These are phyloP conservation scores for Nannochloris sp. DNA, from an alignment of 139 green algal genomes.

Conservation along the genomic window DNA sequence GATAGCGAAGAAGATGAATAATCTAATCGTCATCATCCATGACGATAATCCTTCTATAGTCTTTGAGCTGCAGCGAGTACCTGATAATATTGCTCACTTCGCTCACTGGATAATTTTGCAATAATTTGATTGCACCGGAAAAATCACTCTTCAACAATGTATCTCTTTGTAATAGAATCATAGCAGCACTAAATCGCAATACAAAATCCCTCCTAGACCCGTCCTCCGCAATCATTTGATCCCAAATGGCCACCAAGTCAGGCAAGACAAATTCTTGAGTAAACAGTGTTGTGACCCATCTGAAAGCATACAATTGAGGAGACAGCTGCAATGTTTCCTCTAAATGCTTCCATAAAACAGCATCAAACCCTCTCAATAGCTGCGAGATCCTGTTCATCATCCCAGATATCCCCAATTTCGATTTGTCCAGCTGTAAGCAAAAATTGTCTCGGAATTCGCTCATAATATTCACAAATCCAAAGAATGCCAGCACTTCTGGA, in stretches of 20 bases:
- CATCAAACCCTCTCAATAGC: constrained; percentile 37
- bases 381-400: constrained; percentile 61
- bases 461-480: constrained; percentile 81
- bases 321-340: constrained; percentile 36
- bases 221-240: constrained; percentile 52
- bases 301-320: constrained; percentile 90
- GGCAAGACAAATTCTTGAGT: constrained; percentile 84
- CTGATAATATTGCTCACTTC: constrained; percentile 45
- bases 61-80: constrained; percentile 24
- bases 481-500: constrained; percentile 92
- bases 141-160: constrained; percentile 80
- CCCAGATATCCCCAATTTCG: constrained; percentile 67
- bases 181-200: constrained; percentile 72
- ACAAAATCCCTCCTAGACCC: constrained; percentile 52
- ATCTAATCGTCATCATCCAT: constrained; percentile 12
- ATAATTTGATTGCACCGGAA: constrained; percentile 77
- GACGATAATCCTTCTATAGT: constrained; percentile 20
- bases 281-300: constrained; percentile 85
- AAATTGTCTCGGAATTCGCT: constrained; percentile 87
- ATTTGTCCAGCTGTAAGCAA: constrained; percentile 89
- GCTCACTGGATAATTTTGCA: constrained; percentile 75
- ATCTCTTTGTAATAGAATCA: constrained; percentile 65
- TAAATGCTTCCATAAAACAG: constrained; percentile 7
- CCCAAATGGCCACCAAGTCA: constrained; percentile 79
- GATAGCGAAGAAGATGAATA: constrained; percentile 9